A percentile compares a stretch with the other conserved stretches of the same genome.
phyloP scores from a whole-genome alignment of 768 basidiomycete genomes.

The Boletus vermiculosoides region DNA sequence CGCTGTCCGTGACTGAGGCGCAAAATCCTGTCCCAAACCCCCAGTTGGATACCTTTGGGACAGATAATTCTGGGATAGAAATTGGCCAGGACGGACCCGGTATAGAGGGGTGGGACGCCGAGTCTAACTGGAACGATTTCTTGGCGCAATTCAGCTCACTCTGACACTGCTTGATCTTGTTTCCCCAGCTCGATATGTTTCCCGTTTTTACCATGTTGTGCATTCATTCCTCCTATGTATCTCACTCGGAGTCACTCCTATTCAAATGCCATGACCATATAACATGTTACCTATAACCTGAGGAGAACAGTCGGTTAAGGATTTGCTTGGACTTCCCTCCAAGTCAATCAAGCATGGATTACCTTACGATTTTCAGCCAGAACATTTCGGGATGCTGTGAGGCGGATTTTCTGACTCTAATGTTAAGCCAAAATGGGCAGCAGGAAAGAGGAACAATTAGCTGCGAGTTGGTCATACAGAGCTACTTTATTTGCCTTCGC shows the following conservation, averaged over 20 bases:
- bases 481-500: not conserved
- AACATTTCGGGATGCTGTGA: not conserved
- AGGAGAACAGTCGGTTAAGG: not conserved
- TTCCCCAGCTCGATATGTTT: too few relatives aligned
- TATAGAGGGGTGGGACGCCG: not conserved
- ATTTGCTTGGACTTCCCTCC: not conserved
- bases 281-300: not conserved
- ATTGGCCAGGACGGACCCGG: too few relatives aligned
- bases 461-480: not conserved
- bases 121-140: not conserved
- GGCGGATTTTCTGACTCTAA: not conserved
- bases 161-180: constrained; percentile 19
- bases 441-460: not conserved
- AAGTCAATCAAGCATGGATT: not conserved
- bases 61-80: constrained; percentile 11
- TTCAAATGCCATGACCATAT: not conserved
- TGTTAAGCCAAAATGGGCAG: not conserved
- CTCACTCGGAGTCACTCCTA: not conserved
- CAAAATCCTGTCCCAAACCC: not conserved
- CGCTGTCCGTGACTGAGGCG: too few relatives aligned
- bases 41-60: not conserved
- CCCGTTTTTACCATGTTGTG: not conserved
- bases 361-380: not conserved
- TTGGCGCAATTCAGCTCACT: not conserved
- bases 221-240: not conserved